phyloP scores from a whole-genome alignment of 495 filamentous ascomycete species.

The Bacidia gigantensis region DNA sequence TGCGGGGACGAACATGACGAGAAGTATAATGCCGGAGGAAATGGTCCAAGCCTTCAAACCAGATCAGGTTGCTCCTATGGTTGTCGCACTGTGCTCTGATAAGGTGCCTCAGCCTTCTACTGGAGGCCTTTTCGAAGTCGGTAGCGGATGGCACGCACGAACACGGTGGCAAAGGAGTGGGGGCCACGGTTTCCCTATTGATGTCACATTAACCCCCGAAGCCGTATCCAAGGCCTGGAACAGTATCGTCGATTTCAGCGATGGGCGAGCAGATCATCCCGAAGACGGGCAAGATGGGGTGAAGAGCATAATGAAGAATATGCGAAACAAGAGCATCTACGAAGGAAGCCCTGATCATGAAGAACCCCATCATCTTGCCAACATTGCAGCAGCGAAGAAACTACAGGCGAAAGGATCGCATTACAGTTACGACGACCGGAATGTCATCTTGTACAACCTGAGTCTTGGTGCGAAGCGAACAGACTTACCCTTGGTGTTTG shows the following conservation, averaged over 20 bases:
- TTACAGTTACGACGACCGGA: conserved; percentile 71
- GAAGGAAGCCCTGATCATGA: conserved; percentile 15
- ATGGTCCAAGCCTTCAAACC: conserved; percentile 99
- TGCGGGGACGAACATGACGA: conserved; percentile 91
- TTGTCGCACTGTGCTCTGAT: conserved; percentile 79
- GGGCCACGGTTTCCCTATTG: conserved; percentile 84
- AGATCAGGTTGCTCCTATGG: conserved; percentile 90
- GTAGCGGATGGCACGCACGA: conserved; percentile 81
- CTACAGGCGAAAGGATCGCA: conserved; percentile 57
- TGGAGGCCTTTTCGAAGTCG: conserved; percentile 88
- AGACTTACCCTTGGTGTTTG: conserved; percentile 76
- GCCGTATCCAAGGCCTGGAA: conserved; percentile 66
- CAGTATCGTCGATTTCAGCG: conserved; percentile 74
- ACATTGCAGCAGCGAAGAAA: conserved; percentile 67
- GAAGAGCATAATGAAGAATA: conserved; percentile 83
- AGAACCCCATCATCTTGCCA: conserved; percentile 41
- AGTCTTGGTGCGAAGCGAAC: conserved; percentile 88
- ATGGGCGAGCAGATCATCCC: conserved; percentile 81
- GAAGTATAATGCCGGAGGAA: conserved; percentile 90
- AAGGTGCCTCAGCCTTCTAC: conserved; percentile 71
- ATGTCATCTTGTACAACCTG: conserved; percentile 90
- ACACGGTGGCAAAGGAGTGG: conserved; percentile 93
- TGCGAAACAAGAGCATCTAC: conserved; percentile 56
- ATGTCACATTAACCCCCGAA: conserved; percentile 78
- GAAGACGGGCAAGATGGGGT: conserved; percentile 61